These are phyloP conservation scores for Phytophthora litchii DNA, from an alignment of 352 stramenopile species.

Conservation along the genomic window DNA sequence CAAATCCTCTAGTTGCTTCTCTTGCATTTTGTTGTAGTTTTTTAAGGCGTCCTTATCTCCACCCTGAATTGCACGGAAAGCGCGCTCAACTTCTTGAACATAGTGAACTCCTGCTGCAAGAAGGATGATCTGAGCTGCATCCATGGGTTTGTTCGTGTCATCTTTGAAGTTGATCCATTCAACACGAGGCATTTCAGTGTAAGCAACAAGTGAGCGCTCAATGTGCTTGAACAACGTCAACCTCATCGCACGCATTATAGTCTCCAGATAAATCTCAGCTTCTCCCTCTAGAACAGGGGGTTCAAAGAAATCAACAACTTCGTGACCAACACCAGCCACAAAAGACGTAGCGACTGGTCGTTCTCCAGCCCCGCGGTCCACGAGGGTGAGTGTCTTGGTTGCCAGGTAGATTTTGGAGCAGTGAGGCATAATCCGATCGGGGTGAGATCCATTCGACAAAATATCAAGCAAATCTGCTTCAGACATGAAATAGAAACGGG, in stretches of 20 bases:
- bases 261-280: constrained; percentile 98
- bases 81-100: constrained; percentile 90
- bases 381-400: constrained; percentile 92
- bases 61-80: constrained; percentile 78
- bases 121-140: constrained; percentile 96
- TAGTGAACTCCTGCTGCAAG: constrained; percentile 94
- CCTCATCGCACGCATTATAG: constrained; percentile 94
- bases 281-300: constrained; percentile 94
- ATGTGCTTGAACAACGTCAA: constrained; percentile 95
- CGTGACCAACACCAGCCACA: constrained; percentile 94
- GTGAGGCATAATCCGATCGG: constrained; percentile 94
- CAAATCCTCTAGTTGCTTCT: constrained; percentile 94
- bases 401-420: constrained; percentile 96
- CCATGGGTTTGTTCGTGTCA: constrained; percentile 80
- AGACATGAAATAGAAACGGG: constrained; percentile 93
- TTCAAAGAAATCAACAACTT: constrained; percentile 94
- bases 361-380: constrained; percentile 55
- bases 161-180: constrained; percentile 98
- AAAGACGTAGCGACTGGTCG: constrained; percentile 91
- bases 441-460: constrained; percentile 94
- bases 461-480: constrained; percentile 95
- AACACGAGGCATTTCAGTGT: constrained; percentile 90
- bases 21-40: constrained; percentile 93
- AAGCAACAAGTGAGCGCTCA: constrained; percentile 90
- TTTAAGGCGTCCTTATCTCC: constrained; percentile 87